Percentiles rank a stretch among this genome's conserved stretches.
phyloP scores from a whole-genome alignment of 495 filamentous ascomycete species.

The Neurospora sp. region DNA sequence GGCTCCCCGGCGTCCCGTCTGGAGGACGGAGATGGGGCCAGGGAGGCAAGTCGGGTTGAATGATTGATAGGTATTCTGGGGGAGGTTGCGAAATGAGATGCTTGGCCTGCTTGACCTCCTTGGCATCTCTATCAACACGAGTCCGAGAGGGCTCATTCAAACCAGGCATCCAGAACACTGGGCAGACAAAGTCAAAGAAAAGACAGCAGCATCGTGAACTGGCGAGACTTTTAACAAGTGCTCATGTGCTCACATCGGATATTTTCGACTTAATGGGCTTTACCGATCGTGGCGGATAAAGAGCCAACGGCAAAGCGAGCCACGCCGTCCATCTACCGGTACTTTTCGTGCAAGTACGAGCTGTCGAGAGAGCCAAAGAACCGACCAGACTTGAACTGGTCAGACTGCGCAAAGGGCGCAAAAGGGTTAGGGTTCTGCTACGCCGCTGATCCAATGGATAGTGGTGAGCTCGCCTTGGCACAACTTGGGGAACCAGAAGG shows the following conservation, averaged over 20 bases:
- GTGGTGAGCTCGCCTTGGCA: neutral
- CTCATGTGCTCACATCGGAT: neutral
- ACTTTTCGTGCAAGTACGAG: neutral
- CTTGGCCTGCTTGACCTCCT: neutral
- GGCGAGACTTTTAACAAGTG: neutral
- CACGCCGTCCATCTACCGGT: neutral
- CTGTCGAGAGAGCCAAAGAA: neutral
- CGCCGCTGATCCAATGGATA: neutral
- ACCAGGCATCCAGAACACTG: neutral
- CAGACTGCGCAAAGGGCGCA: neutral
- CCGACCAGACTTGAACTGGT: neutral
- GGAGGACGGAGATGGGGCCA: neutral
- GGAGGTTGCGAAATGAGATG: neutral
- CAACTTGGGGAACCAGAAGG: neutral
- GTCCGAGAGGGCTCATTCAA: neutral
- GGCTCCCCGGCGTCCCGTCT: neutral
- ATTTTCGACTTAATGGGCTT: neutral
- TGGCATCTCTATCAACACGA: neutral
- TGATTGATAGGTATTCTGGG: neutral
- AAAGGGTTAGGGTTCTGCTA: neutral
- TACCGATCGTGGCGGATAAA: neutral
- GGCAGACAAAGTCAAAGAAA: neutral
- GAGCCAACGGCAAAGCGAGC: neutral
- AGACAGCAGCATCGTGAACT: neutral
- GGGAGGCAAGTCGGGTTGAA: neutral